Conservation (phyloP, 1,139 yeast species). For the Yamadazyma aaseri region DNA sequence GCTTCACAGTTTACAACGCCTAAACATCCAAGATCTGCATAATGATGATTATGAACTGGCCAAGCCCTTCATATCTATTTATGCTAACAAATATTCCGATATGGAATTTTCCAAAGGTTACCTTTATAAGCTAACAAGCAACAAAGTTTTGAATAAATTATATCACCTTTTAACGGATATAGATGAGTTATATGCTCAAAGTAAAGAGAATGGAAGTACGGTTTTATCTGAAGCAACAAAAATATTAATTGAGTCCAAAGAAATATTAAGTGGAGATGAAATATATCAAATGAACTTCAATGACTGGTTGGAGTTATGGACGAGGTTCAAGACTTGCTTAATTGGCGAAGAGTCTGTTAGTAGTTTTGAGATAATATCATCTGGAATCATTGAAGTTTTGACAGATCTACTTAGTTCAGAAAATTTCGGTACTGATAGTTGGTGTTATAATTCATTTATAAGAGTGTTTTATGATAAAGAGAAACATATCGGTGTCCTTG, state of each 20-base stretch:
- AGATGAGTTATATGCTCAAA: slow-evolving; percentile 18
- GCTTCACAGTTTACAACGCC: slow-evolving; percentile 16
- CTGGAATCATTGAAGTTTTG: slow-evolving; percentile 59
- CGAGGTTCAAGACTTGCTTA: slow-evolving; percentile 32
- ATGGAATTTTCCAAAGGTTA: slow-evolving; percentile 34
- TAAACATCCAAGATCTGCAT: slow-evolving; percentile 8
- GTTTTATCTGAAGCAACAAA: slow-evolving; percentile 19
- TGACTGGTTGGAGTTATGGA: slow-evolving; percentile 52
- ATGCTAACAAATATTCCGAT: slow-evolving; percentile 29
- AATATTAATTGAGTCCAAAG: slow-evolving; percentile 18
- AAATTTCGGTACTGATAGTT: slow-evolving; percentile 20
- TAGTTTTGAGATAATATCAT: slow-evolving; percentile 72
- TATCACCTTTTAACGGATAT: slow-evolving; percentile 21
- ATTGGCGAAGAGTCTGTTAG: slow-evolving; percentile 38
- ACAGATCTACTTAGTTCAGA: slow-evolving; percentile 37
- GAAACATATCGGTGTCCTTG: slow-evolving; percentile 21
- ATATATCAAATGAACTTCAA: slow-evolving; percentile 20
- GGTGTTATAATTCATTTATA: slow-evolving; percentile 47
- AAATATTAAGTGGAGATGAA: slow-evolving; percentile 13
- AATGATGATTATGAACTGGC: slow-evolving; percentile 9
- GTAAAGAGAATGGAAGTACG: slow-evolving; percentile 15
- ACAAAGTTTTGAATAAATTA: slow-evolving; percentile 20
- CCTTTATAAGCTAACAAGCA: slow-evolving; percentile 22
- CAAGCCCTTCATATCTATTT: slow-evolving; percentile 16
- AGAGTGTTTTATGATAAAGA: slow-evolving; percentile 38